Evolutionary conservation across 2,329 filamentous ascomycete species (phyloP), one percentile per base, ranked within the genome.

Genomic region (Claviceps africana): DNA sequence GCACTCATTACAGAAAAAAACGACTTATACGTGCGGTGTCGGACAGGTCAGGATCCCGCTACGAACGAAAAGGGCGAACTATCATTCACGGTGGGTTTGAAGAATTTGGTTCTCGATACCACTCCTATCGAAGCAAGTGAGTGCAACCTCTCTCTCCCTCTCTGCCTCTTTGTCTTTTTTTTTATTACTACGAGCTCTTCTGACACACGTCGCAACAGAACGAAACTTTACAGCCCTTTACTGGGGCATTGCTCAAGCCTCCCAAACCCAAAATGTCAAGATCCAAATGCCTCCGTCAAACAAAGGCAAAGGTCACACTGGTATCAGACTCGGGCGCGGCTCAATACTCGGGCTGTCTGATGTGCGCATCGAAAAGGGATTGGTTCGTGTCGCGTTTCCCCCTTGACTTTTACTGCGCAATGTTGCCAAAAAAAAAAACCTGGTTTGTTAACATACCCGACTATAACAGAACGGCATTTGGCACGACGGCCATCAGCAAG

Each of bases 231-330:
- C 65, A 2, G 70, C 70, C 4, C 63, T 73, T 0, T 67, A 61
- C 44, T 73, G 71, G 71, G 67, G 69, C 10, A 70, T 73, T n/a
- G 70, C 70, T 2, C 70, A 73, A 53, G 69, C 54, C 17, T 64
- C 67, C 1, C 67, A 71, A 47, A 61, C 72, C 7, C 68, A 70
- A 46, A 73, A 73, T 51, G 58, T 73, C 54, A 68, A 64, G 53
- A 73, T 74, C 47, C 61, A 54, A 19, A 70, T 74, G 69, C 57
- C 69, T 2, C 53, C 52, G 1, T 66, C 70, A 0, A 56, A 51
- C 39, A 64, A 66, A 43, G 65, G 64, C 31, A 57, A 61, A 1
- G 70, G 70, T 1, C 70, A 73, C 55, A 68, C 65, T 2, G 70
- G 71, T 31, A 72, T 73, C 46, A 55, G 54, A 2, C 64, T 72